These are phyloP conservation scores for Sarcodon aspratus DNA, from an alignment of 768 basidiomycete species.

Conservation along the genomic window DNA sequence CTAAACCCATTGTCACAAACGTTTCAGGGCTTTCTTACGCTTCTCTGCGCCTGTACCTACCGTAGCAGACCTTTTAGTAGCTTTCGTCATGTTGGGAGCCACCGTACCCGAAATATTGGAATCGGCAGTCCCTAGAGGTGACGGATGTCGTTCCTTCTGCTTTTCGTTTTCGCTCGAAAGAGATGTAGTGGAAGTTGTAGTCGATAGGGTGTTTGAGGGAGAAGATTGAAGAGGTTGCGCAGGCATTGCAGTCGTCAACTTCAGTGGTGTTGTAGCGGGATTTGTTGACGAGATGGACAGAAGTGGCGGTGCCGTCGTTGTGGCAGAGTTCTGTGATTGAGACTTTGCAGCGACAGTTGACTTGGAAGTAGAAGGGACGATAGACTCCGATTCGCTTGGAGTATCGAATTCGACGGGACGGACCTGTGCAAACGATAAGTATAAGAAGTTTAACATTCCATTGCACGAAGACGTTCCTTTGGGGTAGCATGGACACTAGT, in stretches of 20 bases:
- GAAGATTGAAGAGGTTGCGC: constrained; percentile 25
- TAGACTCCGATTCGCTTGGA: constrained; percentile 18
- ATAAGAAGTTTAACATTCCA: no score
- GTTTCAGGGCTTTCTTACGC: constrained; percentile 81
- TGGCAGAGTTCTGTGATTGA: constrained; percentile 12
- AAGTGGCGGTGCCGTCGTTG: constrained; percentile 20
- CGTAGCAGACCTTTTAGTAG: constrained; percentile 57
- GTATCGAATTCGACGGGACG: constrained; percentile 61
- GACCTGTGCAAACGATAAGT: constrained; percentile 8
- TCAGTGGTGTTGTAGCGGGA: constrained; percentile 24
- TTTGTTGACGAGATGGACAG: constrained; percentile 25
- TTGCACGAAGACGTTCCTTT: constrained; percentile 27
- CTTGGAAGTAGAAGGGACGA: constrained; percentile 14
- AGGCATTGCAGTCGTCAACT: constrained; percentile 26
- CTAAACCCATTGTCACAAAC: constrained; percentile 31
- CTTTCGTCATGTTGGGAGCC: constrained; percentile 33
- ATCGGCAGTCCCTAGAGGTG: constrained; percentile 61
- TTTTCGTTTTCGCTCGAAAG: constrained; percentile 14
- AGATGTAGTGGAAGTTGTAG: constrained; percentile 23
- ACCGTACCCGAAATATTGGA: constrained; percentile 40
- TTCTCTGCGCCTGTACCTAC: constrained; percentile 52
- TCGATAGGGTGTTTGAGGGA: constrained; percentile 28
- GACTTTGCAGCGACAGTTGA: constrained; percentile 18
- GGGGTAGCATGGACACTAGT: constrained; percentile 89
- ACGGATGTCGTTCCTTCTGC: constrained; percentile 54